These are phyloP conservation scores for Lachancea quebecensis DNA, from an alignment of 805 yeast species.

Conservation along the genomic window DNA sequence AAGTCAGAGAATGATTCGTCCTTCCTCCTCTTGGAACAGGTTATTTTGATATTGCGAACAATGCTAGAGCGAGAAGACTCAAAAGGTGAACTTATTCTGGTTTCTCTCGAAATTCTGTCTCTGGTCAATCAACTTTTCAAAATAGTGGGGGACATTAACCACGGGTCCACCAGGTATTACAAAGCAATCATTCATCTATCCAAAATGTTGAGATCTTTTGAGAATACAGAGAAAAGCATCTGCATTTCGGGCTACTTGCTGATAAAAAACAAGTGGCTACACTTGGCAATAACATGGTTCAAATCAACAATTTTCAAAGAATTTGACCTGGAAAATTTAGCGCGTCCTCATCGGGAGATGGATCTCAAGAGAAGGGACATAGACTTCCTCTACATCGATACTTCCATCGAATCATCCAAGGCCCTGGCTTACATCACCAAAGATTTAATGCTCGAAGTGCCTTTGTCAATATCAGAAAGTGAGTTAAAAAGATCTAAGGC, in stretches of 20 bases:
- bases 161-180: slow-evolving; percentile 21
- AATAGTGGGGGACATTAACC: slow-evolving; percentile 22
- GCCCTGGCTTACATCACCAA: slow-evolving; percentile 50
- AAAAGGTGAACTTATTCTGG: slow-evolving; percentile 26
- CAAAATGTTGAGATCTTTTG: slow-evolving; percentile 29
- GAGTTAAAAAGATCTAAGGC: slow-evolving; percentile 50
- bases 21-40: slow-evolving; percentile 41
- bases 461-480: slow-evolving; percentile 45
- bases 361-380: slow-evolving; percentile 35
- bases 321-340: slow-evolving; percentile 27
- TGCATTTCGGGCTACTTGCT: slow-evolving; percentile 39
- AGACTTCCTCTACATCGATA: slow-evolving; percentile 46
- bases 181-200: slow-evolving; percentile 31
- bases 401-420: slow-evolving; percentile 58
- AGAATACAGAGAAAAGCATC: slow-evolving; percentile 23
- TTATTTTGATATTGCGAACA: slow-evolving; percentile 40
- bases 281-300: slow-evolving; percentile 46
- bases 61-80: slow-evolving; percentile 31
- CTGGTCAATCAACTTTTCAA: slow-evolving; percentile 30
- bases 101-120: slow-evolving; percentile 31
- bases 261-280: slow-evolving; percentile 42
- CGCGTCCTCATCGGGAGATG: slow-evolving; percentile 33
- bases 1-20: slow-evolving; percentile 23
- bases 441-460: slow-evolving; percentile 52
- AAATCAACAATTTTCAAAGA: slow-evolving; percentile 43